phyloP scores from a whole-genome alignment of 139 green algal species.

The Chlamydomonas sphaeroides region DNA sequence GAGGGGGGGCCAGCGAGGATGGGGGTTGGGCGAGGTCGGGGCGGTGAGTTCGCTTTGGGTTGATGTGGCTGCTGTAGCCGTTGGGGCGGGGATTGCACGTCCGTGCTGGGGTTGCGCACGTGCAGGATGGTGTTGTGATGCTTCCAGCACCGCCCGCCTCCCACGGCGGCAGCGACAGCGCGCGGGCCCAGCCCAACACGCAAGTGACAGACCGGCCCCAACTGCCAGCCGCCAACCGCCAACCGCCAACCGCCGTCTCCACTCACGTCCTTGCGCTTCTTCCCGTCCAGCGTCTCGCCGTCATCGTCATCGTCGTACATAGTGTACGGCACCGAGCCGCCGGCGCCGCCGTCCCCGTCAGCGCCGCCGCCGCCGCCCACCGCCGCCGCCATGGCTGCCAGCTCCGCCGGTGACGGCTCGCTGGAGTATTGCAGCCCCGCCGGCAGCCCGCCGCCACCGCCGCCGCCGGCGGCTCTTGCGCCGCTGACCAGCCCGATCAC shows the following conservation, averaged over 20 bases:
- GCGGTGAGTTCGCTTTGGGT: no score
- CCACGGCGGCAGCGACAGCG: no score
- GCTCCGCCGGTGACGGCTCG: conserved; percentile 25
- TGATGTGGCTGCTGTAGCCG: no score
- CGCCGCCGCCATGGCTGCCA: conserved; percentile 19
- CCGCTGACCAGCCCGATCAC: conserved; percentile 23
- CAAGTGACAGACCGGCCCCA: no score
- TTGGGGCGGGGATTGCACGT: no score
- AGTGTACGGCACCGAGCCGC: background rate
- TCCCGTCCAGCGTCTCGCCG: conserved; percentile 51
- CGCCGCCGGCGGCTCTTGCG: background rate
- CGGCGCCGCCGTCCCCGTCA: background rate
- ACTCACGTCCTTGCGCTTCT: conserved; percentile 45
- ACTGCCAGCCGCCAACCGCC: no score
- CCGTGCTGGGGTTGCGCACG: background rate
- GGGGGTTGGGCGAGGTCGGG: background rate
- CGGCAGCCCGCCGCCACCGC: background rate
- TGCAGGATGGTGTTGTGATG: background rate
- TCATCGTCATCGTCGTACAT: conserved; percentile 49
- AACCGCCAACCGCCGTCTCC: no score
- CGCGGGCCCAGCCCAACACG: background rate
- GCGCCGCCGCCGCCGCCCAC: background rate
- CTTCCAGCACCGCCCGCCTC: no score
- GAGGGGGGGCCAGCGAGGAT: background rate
- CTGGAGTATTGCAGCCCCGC: background rate